Conservation (phyloP, 1,139 yeast species). For the Zygotorulaspora mrakii region DNA sequence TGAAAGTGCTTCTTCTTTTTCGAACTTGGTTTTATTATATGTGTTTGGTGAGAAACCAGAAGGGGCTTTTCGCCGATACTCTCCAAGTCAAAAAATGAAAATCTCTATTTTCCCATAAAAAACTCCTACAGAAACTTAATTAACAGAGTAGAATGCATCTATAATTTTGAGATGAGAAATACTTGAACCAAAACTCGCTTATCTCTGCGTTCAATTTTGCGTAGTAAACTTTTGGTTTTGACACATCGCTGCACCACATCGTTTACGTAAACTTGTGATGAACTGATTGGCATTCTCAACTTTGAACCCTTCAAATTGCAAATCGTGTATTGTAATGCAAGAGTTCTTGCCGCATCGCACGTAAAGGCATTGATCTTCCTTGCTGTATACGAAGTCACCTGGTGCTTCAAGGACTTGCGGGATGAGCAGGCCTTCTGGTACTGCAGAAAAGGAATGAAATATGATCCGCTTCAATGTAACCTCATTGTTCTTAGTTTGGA, state of each 20-base stretch:
- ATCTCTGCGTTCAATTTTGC: not conserved
- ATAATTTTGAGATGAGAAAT: not conserved
- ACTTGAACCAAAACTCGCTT: no score
- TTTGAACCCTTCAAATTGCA: slow-evolving; percentile 55
- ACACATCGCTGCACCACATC: slow-evolving; percentile 40
- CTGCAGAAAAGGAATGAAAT: slow-evolving; percentile 38
- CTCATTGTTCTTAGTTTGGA: slow-evolving; percentile 36
- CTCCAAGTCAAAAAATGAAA: not conserved
- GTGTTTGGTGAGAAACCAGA: slow-evolving; percentile 1
- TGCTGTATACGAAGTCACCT: slow-evolving; percentile 44
- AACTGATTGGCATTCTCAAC: slow-evolving; percentile 47
- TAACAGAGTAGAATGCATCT: not conserved
- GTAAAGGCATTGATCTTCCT: slow-evolving; percentile 31
- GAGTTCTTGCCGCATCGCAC: slow-evolving; percentile 35
- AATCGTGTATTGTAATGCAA: slow-evolving; percentile 34
- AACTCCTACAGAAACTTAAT: no score
- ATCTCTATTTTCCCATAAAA: no score
- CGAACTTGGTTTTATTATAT: no score
- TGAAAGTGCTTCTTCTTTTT: no score
- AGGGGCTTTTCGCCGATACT: slow-evolving; percentile 1
- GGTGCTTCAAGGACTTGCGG: slow-evolving; percentile 23
- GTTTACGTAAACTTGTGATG: slow-evolving; percentile 41
- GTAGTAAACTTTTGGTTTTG: slow-evolving; percentile 1
- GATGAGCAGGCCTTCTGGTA: slow-evolving; percentile 1
- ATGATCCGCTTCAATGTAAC: slow-evolving; percentile 45